Evolutionary conservation across 1,139 yeast genomes (phyloP), one percentile per base, ranked within the genome.

Genomic region (Geotrichum histeridarum): DNA sequence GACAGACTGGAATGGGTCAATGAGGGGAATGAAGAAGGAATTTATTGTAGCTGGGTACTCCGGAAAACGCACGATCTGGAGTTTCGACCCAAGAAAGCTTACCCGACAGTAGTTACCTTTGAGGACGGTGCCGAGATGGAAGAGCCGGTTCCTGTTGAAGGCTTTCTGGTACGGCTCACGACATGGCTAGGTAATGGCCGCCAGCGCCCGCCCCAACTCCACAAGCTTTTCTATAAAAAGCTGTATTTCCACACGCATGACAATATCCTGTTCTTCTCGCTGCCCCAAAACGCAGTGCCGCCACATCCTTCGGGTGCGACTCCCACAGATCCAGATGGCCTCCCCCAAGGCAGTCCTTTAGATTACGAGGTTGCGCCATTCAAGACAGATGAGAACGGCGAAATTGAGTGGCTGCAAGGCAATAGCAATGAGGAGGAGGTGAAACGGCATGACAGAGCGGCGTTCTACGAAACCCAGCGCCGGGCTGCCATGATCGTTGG

Each of bases 1-100:
- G 96, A 88, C 66, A 72, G 90, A 36, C 63, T 88, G 12, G 94
- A 87, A 61, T 89, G 96, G 96, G 70, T 83, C 8, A 68, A 75
- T 48, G 83, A 82, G 43, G 76, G 77, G 45, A 73, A 77, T 42
- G 79, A 80, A 53, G 61, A 76, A 4, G 73, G 82, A 30, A 68
- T 79, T 31, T 72, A 74, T 42, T 72, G 76, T 30, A 69, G 73
- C 8, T 75, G 80, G 75, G 73, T 74, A 0, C 71, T 77, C 69
- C 63, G 61, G 50, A 66, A 65, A 15, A 70, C 78, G 0, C 79
- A 77, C 64, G 79, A 75, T 53, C 68, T 86, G 22, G 90, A 87
- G 61, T 63, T 85, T 9, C 72, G 94, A 48, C 76, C 77, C n/a
- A 70, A 78, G 46, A 62, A 68, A 9, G 78, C 79, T 43, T 77